Evolutionary conservation across 768 basidiomycete species (phyloP), one percentile per base, ranked within the genome.

Genomic region (Dacryopinax primogenitus): DNA sequence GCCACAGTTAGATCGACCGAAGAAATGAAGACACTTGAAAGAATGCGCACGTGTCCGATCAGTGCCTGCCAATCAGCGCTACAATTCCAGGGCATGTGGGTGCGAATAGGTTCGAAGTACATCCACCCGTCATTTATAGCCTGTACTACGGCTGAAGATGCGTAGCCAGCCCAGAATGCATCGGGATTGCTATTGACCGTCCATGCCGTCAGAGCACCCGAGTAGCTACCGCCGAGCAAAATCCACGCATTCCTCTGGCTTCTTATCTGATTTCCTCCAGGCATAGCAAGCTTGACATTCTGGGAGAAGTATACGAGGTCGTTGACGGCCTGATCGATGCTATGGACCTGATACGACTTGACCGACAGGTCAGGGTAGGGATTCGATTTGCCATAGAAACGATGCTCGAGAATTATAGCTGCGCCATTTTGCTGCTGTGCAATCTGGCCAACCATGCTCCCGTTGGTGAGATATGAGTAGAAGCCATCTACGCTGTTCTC

Each of bases 371-470:
- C 79, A 21, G 80, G 76, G 61, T 78, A 80, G 2, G 87, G 87
- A 71, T 87, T 90, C 65, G 86, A 88, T n/a, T 81, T 74, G 15
- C 87, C 87, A 67, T 84, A 88, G 77, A 85, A 90, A 26, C 88
- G 80, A 70, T 89, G 87, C 69, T 89, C 87, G 28, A 67, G 64
- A 12, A 67, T 39, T 12, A 67, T 39, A n/a, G 58, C 35, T 1
- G 66, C 66, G 64, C 66, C 66, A 61, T 64, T 41, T 23, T 67
- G 47, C 15, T 64, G 64, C 44, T 67, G 66, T 4, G 66, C 66
- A 36, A 67, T 37, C 26, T 39, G 64, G 15, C 66, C 66, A 4
- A 33, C 15, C 21, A 67, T 47, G 37, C 64, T 67, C 11, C 26
- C 51, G 30, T 58, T 58, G 51, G 51, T 58, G 30, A 58, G 51